Evolutionary conservation across 352 stramenopile species (phyloP), one percentile per base, ranked within the genome.

Genomic region (Phytophthora idaei): DNA sequence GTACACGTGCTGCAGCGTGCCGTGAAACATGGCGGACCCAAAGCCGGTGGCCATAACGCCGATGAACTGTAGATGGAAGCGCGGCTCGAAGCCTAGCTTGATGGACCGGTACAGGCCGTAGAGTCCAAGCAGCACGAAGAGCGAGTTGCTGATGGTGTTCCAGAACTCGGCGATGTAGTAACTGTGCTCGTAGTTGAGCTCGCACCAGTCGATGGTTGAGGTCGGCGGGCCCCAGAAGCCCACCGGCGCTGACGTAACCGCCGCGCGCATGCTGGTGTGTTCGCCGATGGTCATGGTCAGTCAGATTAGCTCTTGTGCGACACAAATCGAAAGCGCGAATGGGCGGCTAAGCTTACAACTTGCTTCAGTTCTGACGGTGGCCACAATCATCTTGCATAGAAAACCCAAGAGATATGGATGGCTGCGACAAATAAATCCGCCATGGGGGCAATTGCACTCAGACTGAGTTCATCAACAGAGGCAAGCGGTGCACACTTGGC

Each of bases 181-280:
- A 56, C 72, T 90, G 69, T 85, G 67, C 64, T 89, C 53, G 65
- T 95, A 95, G 74, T 95, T 93, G 71, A 61, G 45, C 64, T 95
- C 88, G 65, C 88, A 95, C 88, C 88, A 95, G 74, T 95, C 83
- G 56, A 94, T 91, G 6, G 85, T 92, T 28, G 88, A 79, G 14
- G 83, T 92, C 4, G 81, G 67, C 2, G 71, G 57, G 12, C 87
- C 88, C 88, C 88, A 95, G 69, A 83, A 93, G 11, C 81, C 73
- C 31, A 67, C 37, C 4, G 57, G 52, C 3, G 54, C 36, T 8
- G 57, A 67, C 28, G 52, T 74, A 15, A 47, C 48, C 12, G 36
- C 39, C 5, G 36, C 46, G 32, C 67, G 67, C 36, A 71, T 52
- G 50, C 32, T 68, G 57, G 41, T 14, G 36, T 63, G 67, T 44